phyloP scores from a whole-genome alignment of 768 basidiomycete genomes.

The Lactarius indigo region DNA sequence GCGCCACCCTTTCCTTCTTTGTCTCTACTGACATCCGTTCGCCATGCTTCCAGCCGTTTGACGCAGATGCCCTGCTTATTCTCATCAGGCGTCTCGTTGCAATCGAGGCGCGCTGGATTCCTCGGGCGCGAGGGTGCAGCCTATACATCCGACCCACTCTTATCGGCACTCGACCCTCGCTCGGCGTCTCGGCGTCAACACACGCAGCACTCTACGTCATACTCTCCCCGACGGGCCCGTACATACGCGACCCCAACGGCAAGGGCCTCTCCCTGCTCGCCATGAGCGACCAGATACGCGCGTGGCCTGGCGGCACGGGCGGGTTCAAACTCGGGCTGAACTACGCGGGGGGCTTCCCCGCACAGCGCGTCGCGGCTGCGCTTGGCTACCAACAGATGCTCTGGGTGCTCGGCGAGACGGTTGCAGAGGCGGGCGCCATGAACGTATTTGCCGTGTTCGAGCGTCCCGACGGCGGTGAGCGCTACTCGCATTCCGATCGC shows the following conservation, averaged over 20 bases:
- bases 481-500: not conserved
- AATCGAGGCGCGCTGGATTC: conserved; percentile 84
- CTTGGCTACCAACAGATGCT: conserved; percentile 49
- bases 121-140: conserved; percentile 64
- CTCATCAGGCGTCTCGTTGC: conserved; percentile 64
- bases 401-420: conserved; percentile 43
- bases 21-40: not conserved
- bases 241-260: conserved; percentile 34
- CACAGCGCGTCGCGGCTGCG: conserved; percentile 44
- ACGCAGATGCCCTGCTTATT: conserved; percentile 44
- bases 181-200: conserved; percentile 71
- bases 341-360: conserved; percentile 35
- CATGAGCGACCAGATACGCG: conserved; percentile 43
- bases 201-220: conserved; percentile 87
- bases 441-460: conserved; percentile 47
- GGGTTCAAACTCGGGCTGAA: conserved; percentile 45
- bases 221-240: conserved; percentile 57
- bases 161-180: conserved; percentile 45
- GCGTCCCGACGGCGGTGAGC: conserved; percentile 37
- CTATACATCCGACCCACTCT: conserved; percentile 85
- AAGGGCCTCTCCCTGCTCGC: conserved; percentile 40
- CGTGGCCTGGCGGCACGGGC: conserved; percentile 51
- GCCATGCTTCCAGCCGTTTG: conserved; percentile 36
- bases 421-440: conserved; percentile 44
- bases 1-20: conserved; percentile 26